phyloP scores from a whole-genome alignment of 768 basidiomycete genomes.

The Hortiboletus campestris region DNA sequence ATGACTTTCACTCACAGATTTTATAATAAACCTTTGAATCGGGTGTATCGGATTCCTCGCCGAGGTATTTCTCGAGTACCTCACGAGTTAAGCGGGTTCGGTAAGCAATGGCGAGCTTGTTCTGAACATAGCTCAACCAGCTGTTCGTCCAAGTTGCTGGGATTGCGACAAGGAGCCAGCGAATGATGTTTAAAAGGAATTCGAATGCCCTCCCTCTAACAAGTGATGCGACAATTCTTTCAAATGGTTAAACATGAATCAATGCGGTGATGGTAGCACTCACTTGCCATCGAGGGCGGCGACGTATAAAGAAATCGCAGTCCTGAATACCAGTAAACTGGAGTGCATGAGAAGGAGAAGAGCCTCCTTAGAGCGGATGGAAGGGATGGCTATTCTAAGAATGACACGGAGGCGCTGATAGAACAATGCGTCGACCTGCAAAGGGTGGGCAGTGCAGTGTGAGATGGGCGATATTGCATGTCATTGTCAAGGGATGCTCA shows the following conservation, averaged over 20 bases:
- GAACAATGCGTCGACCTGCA: slow-evolving; percentile 87
- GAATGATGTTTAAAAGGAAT: slow-evolving; percentile 82
- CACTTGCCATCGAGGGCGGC: slow-evolving; percentile 91
- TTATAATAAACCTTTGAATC: slow-evolving; percentile 93
- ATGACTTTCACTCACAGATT: slow-evolving; percentile 53
- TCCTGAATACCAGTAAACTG: slow-evolving; percentile 82
- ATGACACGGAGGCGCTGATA: slow-evolving; percentile 76
- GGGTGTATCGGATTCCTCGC: slow-evolving; percentile 57
- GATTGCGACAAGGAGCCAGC: slow-evolving; percentile 90
- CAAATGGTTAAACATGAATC: not conserved
- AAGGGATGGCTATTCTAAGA: slow-evolving; percentile 85
- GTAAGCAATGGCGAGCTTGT: slow-evolving; percentile 87
- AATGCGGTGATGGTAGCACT: slow-evolving; percentile 24
- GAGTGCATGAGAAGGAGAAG: slow-evolving; percentile 86
- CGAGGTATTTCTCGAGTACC: slow-evolving; percentile 83
- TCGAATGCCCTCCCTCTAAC: slow-evolving; percentile 79
- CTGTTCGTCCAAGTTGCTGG: slow-evolving; percentile 93
- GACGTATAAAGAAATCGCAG: slow-evolving; percentile 90
- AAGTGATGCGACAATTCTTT: slow-evolving; percentile 90
- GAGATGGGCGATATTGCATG: not conserved
- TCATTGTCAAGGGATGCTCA: slow-evolving; percentile 34
- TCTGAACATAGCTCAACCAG: slow-evolving; percentile 92
- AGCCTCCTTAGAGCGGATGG: slow-evolving; percentile 82
- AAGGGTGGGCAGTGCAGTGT: not conserved
- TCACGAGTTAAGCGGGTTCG: slow-evolving; percentile 81